phyloP scores from a whole-genome alignment of 2,329 filamentous ascomycete species.

The Acrocalymma vagum region DNA sequence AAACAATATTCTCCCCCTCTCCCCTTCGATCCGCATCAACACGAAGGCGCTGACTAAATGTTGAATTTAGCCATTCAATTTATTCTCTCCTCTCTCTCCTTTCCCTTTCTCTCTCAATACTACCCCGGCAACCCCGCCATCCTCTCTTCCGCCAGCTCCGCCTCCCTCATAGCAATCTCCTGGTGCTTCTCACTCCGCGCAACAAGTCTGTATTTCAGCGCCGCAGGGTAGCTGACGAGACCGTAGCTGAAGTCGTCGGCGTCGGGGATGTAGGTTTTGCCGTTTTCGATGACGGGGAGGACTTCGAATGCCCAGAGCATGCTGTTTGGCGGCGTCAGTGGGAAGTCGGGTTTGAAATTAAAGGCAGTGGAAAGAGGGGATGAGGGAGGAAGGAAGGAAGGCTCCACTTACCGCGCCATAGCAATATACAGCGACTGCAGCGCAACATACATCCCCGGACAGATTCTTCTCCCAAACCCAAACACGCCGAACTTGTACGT shows the following conservation, averaged over 20 bases:
- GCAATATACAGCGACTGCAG: conserved; percentile 14
- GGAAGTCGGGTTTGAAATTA: conserved; percentile 9
- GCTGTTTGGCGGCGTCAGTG: conserved; percentile 11
- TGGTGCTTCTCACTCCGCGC: conserved; percentile 13
- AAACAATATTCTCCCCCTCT: conserved; percentile 7
- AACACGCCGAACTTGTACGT: conserved; percentile 14
- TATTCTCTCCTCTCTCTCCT: conserved; percentile 7
- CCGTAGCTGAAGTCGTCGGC: conserved; percentile 15
- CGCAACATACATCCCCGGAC: conserved; percentile 12
- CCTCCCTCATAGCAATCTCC: conserved; percentile 13
- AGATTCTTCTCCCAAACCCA: conserved; percentile 13
- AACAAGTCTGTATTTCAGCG: conserved; percentile 15
- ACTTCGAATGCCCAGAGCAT: conserved; percentile 15
- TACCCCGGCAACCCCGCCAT: conserved; percentile 11
- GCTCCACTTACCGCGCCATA: conserved; percentile 12
- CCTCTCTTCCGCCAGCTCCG: conserved; percentile 13
- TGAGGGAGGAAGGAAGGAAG: conserved; percentile 7
- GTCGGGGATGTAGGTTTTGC: conserved; percentile 12
- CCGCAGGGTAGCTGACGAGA: conserved; percentile 13
- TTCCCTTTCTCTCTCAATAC: conserved; percentile 8
- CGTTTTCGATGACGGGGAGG: conserved; percentile 13
- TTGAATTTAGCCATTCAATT: conserved; percentile 9
- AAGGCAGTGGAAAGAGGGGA: conserved; percentile 11
- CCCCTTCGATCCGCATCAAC: conserved; percentile 5
- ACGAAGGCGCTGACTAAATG: conserved; percentile 10